Evolutionary conservation across 768 basidiomycete genomes (phyloP).

Genomic region (Leccinum subtestaceum): DNA sequence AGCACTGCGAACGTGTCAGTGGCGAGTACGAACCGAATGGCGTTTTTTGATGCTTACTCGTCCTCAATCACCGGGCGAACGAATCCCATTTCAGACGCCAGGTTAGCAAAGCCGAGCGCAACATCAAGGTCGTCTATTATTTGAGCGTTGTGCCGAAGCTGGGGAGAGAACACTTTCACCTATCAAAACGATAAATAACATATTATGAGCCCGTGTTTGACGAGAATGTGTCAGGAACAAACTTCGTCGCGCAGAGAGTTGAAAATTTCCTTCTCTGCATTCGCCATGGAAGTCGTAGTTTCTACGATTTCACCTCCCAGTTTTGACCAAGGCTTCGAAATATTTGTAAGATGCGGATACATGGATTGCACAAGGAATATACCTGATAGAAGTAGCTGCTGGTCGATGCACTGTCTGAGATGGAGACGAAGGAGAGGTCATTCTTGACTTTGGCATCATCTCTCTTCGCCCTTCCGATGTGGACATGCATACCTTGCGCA

Average conservation of each 20-base stretch:
- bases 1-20: conserved; percentile 33
- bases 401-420: conserved; percentile 65
- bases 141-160: conserved; percentile 70
- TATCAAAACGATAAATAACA: conserved; percentile 26
- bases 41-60: conserved; percentile 47
- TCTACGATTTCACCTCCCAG: conserved; percentile 69
- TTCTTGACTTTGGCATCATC: conserved; percentile 50
- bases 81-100: conserved; percentile 77
- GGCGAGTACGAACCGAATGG: not conserved
- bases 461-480: conserved; percentile 62
- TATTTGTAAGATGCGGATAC: not conserved
- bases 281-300: conserved; percentile 47
- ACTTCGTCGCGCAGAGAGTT: conserved; percentile 67
- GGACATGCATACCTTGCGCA: conserved; percentile 72
- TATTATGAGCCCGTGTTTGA: conserved; percentile 1
- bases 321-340: conserved; percentile 64
- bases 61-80: conserved; percentile 67
- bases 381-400: conserved; percentile 69
- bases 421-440: conserved; percentile 50
- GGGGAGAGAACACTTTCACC: conserved; percentile 58
- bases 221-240: not conserved
- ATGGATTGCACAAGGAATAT: conserved; percentile 1
- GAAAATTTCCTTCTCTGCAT: conserved; percentile 73
- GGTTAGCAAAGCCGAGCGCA: conserved; percentile 71
- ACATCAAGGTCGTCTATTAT: conserved; percentile 89